These are phyloP conservation scores for Xylaria nigripes DNA, from an alignment of 495 filamentous ascomycete species.

Conservation along the genomic window DNA sequence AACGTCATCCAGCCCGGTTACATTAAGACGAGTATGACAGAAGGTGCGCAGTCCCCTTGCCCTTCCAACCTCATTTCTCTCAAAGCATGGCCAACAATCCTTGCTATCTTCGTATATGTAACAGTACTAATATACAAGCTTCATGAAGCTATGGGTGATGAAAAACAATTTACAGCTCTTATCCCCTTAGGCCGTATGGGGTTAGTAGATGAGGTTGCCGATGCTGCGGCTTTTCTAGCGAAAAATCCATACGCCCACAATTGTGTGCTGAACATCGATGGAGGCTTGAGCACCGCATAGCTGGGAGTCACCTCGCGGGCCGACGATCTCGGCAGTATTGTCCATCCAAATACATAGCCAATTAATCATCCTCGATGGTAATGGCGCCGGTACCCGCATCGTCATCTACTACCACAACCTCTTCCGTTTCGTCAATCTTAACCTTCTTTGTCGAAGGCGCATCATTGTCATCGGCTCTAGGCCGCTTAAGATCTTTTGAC, in stretches of 20 bases:
- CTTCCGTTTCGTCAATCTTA: constrained; percentile 28
- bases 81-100: constrained; percentile 2
- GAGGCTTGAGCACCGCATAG: constrained; percentile 63
- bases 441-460: constrained; percentile 39
- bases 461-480: constrained; percentile 24
- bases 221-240: constrained; percentile 72
- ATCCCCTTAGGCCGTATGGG: constrained; percentile 71
- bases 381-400: constrained; percentile 60
- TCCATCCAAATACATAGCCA: background rate
- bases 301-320: background rate
- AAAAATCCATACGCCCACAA: constrained; percentile 74
- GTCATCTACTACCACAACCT: constrained; percentile 44
- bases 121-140: constrained; percentile 25
- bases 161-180: constrained; percentile 17
- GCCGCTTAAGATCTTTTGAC: constrained; percentile 30
- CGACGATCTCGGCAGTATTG: no score
- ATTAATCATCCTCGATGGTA: constrained; percentile 61
- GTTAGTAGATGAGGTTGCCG: constrained; percentile 60
- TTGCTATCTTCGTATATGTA: constrained; percentile 12
- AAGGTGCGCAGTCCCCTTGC: constrained; percentile 39
- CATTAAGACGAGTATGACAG: constrained; percentile 69
- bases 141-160: constrained; percentile 23
- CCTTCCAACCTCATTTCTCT: constrained; percentile 8
- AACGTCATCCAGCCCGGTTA: constrained; percentile 83
- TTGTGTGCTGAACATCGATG: constrained; percentile 79